Conservation (phyloP, 345 rosid species). For the Sisymbrium altissimum region DNA sequence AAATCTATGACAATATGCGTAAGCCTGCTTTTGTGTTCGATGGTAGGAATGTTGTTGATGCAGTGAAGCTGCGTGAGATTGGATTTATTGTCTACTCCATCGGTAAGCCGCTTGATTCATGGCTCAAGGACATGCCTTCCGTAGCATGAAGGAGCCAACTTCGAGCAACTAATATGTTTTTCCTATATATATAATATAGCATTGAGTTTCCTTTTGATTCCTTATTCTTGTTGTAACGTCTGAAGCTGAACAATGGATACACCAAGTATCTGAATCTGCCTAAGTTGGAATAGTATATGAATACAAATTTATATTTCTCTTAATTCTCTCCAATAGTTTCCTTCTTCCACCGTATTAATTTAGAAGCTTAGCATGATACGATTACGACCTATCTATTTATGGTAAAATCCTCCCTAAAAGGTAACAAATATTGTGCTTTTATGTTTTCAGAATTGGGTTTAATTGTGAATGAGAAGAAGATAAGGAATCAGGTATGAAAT, state of each 20-base stretch:
- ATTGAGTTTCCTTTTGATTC: not conserved
- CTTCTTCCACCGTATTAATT: not conserved
- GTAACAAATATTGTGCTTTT: not conserved
- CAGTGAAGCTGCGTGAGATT: constrained; percentile 57
- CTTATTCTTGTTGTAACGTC: constrained; percentile 6
- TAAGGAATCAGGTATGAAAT: not conserved
- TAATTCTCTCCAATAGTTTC: not conserved
- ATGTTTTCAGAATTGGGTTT: not conserved
- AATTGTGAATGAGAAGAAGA: not conserved
- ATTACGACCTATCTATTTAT: not conserved
- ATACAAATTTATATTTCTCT: not conserved
- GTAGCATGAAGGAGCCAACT: constrained; percentile 23
- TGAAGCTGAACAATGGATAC: not conserved
- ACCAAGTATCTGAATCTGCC: not conserved
- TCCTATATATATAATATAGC: constrained; percentile 2
- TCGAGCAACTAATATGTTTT: not conserved
- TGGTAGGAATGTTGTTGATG: constrained; percentile 64
- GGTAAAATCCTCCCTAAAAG: not conserved
- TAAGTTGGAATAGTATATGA: constrained; percentile 8
- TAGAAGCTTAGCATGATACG: not conserved
- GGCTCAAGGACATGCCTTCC: constrained; percentile 35
- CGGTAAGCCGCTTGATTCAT: constrained; percentile 38
- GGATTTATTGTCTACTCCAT: constrained; percentile 77
- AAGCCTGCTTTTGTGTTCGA: constrained; percentile 70
- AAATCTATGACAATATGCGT: constrained; percentile 42